Base-by-base conservation (phyloP, 306 rosid genomes). In the Chamaecrista fasciculata region DNA sequence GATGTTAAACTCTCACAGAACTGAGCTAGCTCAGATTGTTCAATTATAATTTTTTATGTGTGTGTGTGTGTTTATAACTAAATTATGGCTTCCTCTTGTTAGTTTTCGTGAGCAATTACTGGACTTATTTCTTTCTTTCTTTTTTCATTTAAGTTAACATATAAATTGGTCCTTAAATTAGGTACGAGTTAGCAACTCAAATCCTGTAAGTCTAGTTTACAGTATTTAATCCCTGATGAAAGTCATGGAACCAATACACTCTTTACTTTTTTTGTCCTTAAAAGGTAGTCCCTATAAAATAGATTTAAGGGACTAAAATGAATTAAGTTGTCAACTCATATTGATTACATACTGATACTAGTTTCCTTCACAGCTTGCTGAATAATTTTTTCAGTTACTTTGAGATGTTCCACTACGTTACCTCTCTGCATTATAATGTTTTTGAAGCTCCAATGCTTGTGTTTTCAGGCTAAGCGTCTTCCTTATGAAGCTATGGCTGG, bases 391-490 rank as follows among this genome's bases (percentile, higher is more conserved):
- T 58, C 40, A 47, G 57, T 36, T 52, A 64, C 50, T 70, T 37
- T 26, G 16, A 15, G 67, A 65, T 71, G 33, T 77, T 64, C 62
- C 34, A 24, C 19, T 52, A 16, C 62, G 39, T 39, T 37, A 39
- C 25, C 23, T 70, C 50, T 59, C 19, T 39, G 29, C 20, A 20
- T 55, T 57, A 14, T 64, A 42, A 70, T 75, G 53, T 63, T 69
- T 70, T 24, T 49, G 47, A 72, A 42, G 15, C 28, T 36, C 53
- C 28, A 4, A 66, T 66, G 67, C 57, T 73, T 65, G 42, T 56
- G 71, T 62, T 76, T 69, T 81, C 83, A 91, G 97, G 96, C 94
- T 60, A 91, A 82, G 76, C 94, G 96, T 65, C 91, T 89, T 39
- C 97, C 97, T 28, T 85, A 69, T 66, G 85, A 78, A 76, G 77